phyloP scores from a whole-genome alignment of 1,284 basidiomycete genomes.

The Trichosporon faecale region DNA sequence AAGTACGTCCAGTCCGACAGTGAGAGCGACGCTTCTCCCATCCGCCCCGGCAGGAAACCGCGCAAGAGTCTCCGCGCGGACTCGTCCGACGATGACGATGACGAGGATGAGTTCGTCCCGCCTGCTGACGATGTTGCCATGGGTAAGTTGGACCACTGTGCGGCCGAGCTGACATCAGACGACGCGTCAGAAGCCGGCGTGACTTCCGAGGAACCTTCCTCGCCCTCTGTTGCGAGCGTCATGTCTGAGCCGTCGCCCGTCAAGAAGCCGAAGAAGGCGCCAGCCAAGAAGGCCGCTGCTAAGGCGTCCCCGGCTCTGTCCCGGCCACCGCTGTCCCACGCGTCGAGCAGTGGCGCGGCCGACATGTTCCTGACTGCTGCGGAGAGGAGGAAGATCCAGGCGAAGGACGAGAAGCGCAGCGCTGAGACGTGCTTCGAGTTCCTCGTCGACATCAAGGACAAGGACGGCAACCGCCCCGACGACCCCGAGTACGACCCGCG shows the following conservation, averaged over 20 bases:
- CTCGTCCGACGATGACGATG: conserved; percentile 39
- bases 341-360: conserved; percentile 5
- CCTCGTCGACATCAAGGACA: conserved; percentile 61
- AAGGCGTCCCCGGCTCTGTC: conserved; percentile 1
- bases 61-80: conserved; percentile 43
- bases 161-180: conserved; percentile 22
- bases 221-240: conserved; percentile 28
- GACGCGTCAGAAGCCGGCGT: conserved; percentile 42
- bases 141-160: conserved; percentile 26
- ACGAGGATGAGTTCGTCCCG: conserved; percentile 42
- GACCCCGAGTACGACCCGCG: conserved; percentile 88
- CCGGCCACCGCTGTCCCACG: conserved; percentile 15
- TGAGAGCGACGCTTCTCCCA: conserved; percentile 1
- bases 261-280: conserved; percentile 27
- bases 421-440: conserved; percentile 80
- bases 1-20: conserved; percentile 47
- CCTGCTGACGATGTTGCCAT: conserved; percentile 45
- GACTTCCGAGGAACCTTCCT: conserved; percentile 28
- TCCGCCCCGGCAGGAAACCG: conserved; percentile 16
- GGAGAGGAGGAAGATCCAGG: conserved; percentile 70
- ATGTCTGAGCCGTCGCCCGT: conserved; percentile 33
- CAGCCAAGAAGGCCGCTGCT: conserved; percentile 26
- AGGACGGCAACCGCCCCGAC: conserved; percentile 72
- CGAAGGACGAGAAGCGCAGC: conserved; percentile 77
- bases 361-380: conserved; percentile 75